Conservation (phyloP, 192 early-diverging fungal genomes). For the Pilaira anomala region DNA sequence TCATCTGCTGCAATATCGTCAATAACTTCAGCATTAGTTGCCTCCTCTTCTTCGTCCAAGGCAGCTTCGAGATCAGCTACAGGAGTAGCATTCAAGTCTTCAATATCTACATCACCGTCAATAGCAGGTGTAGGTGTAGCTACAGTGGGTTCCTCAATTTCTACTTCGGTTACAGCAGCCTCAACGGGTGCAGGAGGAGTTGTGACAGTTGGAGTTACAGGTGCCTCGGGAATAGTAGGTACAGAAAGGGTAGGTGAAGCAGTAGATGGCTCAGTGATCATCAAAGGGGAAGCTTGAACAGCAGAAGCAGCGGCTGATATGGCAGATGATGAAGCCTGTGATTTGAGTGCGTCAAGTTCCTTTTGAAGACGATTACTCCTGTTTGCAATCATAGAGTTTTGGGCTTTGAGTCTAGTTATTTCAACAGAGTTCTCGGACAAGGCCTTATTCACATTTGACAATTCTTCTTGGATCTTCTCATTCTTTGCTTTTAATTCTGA, state of each 20-base stretch:
- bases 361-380: neutral
- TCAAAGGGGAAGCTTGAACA: neutral
- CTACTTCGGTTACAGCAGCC: no score
- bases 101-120: no score
- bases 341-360: neutral
- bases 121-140: no score
- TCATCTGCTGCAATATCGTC: neutral
- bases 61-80: neutral
- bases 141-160: no score
- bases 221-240: no score
- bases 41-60: neutral
- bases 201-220: no score
- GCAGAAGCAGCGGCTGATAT: no score
- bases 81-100: no score
- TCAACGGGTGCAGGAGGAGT: no score
- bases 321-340: neutral
- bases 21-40: neutral
- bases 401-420: neutral
- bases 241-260: neutral
- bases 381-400: neutral
- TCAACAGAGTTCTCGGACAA: neutral
- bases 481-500: neutral
- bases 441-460: neutral
- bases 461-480: neutral
- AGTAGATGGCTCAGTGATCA: neutral